Base-by-base conservation (phyloP, 345 rosid genomes). In the Acer negundo region DNA sequence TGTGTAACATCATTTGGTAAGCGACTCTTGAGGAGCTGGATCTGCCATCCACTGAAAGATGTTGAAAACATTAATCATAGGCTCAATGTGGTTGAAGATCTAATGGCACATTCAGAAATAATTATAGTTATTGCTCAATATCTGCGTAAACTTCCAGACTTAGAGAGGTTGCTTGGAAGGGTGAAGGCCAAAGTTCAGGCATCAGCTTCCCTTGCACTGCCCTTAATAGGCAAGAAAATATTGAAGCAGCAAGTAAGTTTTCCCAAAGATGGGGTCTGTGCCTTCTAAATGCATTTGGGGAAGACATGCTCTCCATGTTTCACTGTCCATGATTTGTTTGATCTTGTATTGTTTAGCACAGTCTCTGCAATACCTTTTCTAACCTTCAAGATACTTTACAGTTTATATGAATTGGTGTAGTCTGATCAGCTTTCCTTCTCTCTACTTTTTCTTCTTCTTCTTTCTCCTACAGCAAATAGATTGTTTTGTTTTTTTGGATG, bases 1-100 rank as follows among this genome's bases (percentile, higher is more conserved):
- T 95, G 98, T 78, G 69, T 91, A 69, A 93, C 93, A 58, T 84
- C 93, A 80, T 87, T 93, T 78, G 98, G 99, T 20, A 95, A 88
- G 82, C 89, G 97, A 74, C 93, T 92, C 75, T 87, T 95, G 74
- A 88, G 99, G 84, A 86, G 80, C 78, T 95, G 99, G 98, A 93
- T 95, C 75, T 95, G 98, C 83, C 99, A 93, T 82, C 99, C 99
- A 24, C 90, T 93, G 68, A 93, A 92, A 84, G 88, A 87, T 89
- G 88, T 83, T 77, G 91, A 69, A 46, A 80, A 79, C 86, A 95
- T 95, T 80, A 92, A 93, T 72, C 84, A 86, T 71, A 85, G 98
- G 84, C 96, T 95, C 28, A 79, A 95, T 81, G 91, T 85, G 68
- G 91, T 92, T 61, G 97, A 92, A 58, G 80, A 74, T 58, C 84